These are phyloP conservation scores for Conticribra weissflogii DNA, from an alignment of 108 stramenopile species.

Conservation along the genomic window DNA sequence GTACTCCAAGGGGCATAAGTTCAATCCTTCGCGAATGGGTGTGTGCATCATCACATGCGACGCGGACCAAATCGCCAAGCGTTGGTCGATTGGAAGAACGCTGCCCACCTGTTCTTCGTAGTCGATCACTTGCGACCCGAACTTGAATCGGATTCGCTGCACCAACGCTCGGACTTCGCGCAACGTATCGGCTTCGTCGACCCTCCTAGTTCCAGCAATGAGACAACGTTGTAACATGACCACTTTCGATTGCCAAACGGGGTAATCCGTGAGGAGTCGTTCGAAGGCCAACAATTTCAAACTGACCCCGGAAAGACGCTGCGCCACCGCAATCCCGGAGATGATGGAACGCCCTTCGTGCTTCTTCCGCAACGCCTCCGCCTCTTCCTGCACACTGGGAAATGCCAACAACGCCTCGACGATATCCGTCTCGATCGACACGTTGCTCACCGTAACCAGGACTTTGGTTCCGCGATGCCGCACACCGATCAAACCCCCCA, in stretches of 20 bases:
- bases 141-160: constrained; percentile 78
- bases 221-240: constrained; percentile 94
- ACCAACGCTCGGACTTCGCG: constrained; percentile 79
- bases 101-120: constrained; percentile 88
- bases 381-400: constrained; percentile 64
- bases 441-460: constrained; percentile 96
- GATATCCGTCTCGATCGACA: constrained; percentile 93
- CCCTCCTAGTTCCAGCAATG: constrained; percentile 78
- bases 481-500: constrained; percentile 96
- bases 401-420: constrained; percentile 70
- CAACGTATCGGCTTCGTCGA: constrained; percentile 85
- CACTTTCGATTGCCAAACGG: constrained; percentile 86
- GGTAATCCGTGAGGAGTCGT: constrained; percentile 92
- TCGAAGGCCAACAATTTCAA: constrained; percentile 97
- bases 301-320: constrained; percentile 91
- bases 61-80: constrained; percentile 88
- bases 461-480: constrained; percentile 90
- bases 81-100: constrained; percentile 73
- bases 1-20: constrained; percentile 97
- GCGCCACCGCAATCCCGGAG: constrained; percentile 91
- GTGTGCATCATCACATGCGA: constrained; percentile 89
- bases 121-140: constrained; percentile 87
- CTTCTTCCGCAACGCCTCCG: constrained; percentile 59
- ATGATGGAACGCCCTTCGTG: constrained; percentile 85
- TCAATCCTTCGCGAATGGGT: constrained; percentile 96